These are phyloP conservation scores for Fusarium sp. DNA, from an alignment of 2,329 filamentous ascomycete species.

Conservation along the genomic window DNA sequence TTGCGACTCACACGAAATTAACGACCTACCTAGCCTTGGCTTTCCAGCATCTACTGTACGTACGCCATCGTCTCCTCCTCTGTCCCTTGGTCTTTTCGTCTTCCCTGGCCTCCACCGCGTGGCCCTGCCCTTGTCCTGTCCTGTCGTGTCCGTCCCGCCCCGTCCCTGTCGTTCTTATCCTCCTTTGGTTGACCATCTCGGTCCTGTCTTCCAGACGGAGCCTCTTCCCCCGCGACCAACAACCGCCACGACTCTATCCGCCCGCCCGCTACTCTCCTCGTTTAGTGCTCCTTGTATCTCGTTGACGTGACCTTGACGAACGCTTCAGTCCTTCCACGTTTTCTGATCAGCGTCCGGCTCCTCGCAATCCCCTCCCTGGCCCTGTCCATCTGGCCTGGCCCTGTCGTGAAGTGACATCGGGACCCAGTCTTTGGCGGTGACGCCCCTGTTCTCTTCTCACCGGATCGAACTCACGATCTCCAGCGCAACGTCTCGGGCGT, in stretches of 20 bases:
- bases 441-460: constrained; percentile 33
- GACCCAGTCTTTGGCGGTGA: constrained; percentile 40
- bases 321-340: constrained; percentile 22
- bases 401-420: constrained; percentile 36
- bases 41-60: constrained; percentile 1
- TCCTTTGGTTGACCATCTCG: constrained; percentile 39
- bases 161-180: constrained; percentile 37
- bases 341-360: constrained; percentile 23
- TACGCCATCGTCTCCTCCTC: constrained; percentile 11
- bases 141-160: constrained; percentile 26
- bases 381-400: constrained; percentile 15
- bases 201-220: constrained; percentile 43
- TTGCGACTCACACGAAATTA: constrained; percentile 19
- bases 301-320: constrained; percentile 1
- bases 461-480: constrained; percentile 42
- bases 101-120: constrained; percentile 24
- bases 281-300: constrained; percentile 1
- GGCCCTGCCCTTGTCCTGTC: constrained; percentile 25
- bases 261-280: constrained; percentile 2
- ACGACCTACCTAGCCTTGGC: background rate
- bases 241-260: constrained; percentile 34
- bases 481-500: constrained; percentile 33
- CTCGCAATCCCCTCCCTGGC: background rate
- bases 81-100: constrained; percentile 3
- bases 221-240: constrained; percentile 40